Conservation (phyloP, 495 filamentous ascomycete species). For the Annulohypoxylon maeteangense region DNA sequence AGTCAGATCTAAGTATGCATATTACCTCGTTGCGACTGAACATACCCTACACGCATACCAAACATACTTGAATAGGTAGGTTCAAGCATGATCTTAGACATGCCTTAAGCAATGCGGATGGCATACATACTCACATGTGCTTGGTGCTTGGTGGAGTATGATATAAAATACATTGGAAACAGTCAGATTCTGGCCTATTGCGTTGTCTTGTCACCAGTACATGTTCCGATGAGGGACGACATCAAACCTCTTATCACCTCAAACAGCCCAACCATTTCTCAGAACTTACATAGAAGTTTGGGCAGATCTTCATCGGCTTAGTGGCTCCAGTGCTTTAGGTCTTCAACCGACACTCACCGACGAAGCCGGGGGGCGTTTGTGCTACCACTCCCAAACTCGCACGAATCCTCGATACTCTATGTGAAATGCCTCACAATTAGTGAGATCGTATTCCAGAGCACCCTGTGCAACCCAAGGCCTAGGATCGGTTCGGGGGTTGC, state of each 20-base stretch:
- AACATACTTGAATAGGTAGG: constrained; percentile 22
- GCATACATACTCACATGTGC: constrained; percentile 14
- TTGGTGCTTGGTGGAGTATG: constrained; percentile 12
- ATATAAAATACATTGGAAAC: constrained; percentile 11
- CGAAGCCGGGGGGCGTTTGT: constrained; percentile 17
- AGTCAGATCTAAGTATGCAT: constrained; percentile 31
- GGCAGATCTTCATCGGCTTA: constrained; percentile 4
- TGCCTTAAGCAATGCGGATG: constrained; percentile 26
- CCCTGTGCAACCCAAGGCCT: constrained; percentile 33
- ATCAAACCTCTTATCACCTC: background rate
- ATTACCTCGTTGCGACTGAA: constrained; percentile 27
- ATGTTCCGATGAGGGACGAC: constrained; percentile 5
- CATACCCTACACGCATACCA: constrained; percentile 21
- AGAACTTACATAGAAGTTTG: constrained; percentile 3
- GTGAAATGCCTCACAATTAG: constrained; percentile 43
- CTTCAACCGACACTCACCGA: constrained; percentile 21
- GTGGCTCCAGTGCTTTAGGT: background rate
- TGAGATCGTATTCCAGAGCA: constrained; percentile 31
- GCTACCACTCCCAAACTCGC: constrained; percentile 19
- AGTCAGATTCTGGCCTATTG: background rate
- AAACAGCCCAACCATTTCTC: background rate
- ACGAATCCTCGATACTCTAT: constrained; percentile 35
- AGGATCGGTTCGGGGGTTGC: constrained; percentile 40
- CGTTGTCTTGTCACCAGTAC: constrained; percentile 6
- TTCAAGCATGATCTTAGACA: constrained; percentile 25